Percentiles rank a stretch among this genome's conserved stretches.
Evolutionary conservation across 805 yeast genomes (phyloP).

Genomic region (Cyberlindnera nakhonratchasimensis): DNA sequence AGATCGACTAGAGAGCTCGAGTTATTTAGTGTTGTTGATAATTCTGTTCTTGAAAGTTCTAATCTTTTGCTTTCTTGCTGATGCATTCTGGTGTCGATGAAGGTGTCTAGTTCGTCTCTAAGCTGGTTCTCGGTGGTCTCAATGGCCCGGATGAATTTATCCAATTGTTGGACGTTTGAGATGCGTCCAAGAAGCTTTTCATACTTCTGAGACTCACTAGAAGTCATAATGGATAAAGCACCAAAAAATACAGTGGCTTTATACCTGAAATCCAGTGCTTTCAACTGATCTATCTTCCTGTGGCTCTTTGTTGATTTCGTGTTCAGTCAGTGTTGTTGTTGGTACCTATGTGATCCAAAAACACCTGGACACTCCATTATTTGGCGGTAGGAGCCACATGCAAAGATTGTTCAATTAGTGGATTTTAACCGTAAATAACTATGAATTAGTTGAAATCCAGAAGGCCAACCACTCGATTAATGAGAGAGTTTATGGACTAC

Average conservation of each 20-base stretch:
- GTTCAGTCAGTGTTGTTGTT: too few species aligned
- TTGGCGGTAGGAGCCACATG: too few species aligned
- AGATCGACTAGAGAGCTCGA: conserved; percentile 54
- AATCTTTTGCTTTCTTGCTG: conserved; percentile 36
- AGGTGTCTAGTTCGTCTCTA: conserved; percentile 24
- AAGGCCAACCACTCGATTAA: conserved; percentile 1
- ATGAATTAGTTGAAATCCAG: background rate
- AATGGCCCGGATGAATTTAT: conserved; percentile 26
- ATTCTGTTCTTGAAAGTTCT: conserved; percentile 59
- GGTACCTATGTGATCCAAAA: too few species aligned
- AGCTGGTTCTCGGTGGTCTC: conserved; percentile 24
- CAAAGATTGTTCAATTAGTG: too few species aligned
- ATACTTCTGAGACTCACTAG: conserved; percentile 14
- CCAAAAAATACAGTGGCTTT: background rate
- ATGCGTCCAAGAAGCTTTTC: conserved; percentile 24
- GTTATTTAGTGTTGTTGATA: conserved; percentile 55
- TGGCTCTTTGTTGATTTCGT: too few species aligned
- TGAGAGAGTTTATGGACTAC: conserved; percentile 75
- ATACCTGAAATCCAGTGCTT: too few species aligned
- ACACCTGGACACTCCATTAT: too few species aligned
- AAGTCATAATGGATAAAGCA: background rate
- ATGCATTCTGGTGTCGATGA: conserved; percentile 26
- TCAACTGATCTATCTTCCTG: too few species aligned
- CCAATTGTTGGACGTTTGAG: conserved; percentile 23
- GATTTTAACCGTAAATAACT: too few species aligned